Percentiles rank a stretch among this genome's conserved stretches.
Evolutionary conservation across 176 grass and related monocot species (phyloP).

Genomic region (Avena insularis): DNA sequence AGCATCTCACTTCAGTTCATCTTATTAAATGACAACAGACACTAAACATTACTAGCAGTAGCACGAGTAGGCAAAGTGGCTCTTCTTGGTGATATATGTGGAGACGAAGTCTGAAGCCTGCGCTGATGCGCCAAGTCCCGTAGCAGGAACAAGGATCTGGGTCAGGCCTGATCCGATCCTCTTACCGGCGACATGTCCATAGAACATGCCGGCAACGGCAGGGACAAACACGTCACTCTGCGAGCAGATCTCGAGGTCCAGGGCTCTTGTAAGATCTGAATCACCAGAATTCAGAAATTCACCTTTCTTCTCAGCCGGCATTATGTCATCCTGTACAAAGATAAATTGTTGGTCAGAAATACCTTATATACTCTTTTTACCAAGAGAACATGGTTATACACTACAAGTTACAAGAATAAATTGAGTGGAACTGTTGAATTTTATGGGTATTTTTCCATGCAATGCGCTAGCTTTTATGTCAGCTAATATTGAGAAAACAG

Average conservation of each 20-base stretch:
- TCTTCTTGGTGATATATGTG: conserved; percentile 70
- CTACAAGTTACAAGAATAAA: conserved; percentile 15
- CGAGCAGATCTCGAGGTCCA: conserved; percentile 86
- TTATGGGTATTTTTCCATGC: neutral
- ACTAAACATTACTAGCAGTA: conserved; percentile 49
- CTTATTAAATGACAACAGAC: conserved; percentile 42
- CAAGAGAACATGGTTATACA: neutral
- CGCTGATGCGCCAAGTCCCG: conserved; percentile 28
- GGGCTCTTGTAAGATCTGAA: conserved; percentile 69
- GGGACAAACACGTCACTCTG: conserved; percentile 75
- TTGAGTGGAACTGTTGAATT: neutral
- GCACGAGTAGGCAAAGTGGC: conserved; percentile 75
- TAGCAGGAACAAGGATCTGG: conserved; percentile 66
- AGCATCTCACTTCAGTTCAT: conserved; percentile 24
- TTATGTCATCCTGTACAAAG: conserved; percentile 75
- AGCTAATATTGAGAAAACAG: neutral
- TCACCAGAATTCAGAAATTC: conserved; percentile 66
- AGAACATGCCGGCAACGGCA: conserved; percentile 77
- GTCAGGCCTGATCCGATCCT: conserved; percentile 74
- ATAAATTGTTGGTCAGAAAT: neutral
- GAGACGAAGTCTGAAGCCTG: conserved; percentile 64
- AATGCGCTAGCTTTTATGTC: neutral
- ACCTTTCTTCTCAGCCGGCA: conserved; percentile 73
- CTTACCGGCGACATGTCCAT: conserved; percentile 76
- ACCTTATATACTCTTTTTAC: neutral